Base-by-base conservation (phyloP, 2,329 filamentous ascomycete genomes). In the Lasiodiplodia sp. region DNA sequence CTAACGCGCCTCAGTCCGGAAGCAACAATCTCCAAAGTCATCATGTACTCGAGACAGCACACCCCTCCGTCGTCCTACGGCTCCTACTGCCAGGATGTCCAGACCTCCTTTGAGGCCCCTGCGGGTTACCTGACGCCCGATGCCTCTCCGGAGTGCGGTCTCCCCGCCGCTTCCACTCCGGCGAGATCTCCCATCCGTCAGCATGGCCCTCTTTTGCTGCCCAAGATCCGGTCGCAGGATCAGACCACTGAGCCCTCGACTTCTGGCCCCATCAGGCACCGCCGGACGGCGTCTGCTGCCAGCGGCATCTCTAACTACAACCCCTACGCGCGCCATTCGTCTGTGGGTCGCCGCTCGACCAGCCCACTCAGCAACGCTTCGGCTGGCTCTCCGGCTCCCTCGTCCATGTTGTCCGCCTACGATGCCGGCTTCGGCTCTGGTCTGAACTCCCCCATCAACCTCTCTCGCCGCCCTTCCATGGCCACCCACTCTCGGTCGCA, bases 141-240 rank as follows among this genome's bases (percentile, higher is more conserved):
- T 78, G 92, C 91, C 55, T 91, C 90, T 34, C 87, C 87, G 53
- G 91, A 91, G 78, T 92, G 91, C 53, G 84, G 89, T 73, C 86
- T 87, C 82, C 92, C 90, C 23, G 85, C 87, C 72, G 84, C 88
- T 73, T 91, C 90, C 66, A 94, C 91, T 14, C 87, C 86, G 66
- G 87, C 86, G 64, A 85, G 87, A 71, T 91, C 92, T 40, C 92
- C 92, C 70, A 87, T 94, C 73, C 87, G 90, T 70, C 91, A 93
- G 70, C 91, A 94, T 81, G 92, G 93, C 65, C 92, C 93, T 64
- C 84, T 93, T 60, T 84, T 97, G 69, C 85, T 97, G 38, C 93
- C 93, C 76, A 96, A 94, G 86, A 94, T 96, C 82, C 88, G 93
- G 70, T 88, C 88, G 51, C 93, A 96, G 81, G 93, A 97, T 81